These are phyloP conservation scores for Linnemannia elongata DNA, from an alignment of 192 early-diverging fungal species.

Conservation along the genomic window DNA sequence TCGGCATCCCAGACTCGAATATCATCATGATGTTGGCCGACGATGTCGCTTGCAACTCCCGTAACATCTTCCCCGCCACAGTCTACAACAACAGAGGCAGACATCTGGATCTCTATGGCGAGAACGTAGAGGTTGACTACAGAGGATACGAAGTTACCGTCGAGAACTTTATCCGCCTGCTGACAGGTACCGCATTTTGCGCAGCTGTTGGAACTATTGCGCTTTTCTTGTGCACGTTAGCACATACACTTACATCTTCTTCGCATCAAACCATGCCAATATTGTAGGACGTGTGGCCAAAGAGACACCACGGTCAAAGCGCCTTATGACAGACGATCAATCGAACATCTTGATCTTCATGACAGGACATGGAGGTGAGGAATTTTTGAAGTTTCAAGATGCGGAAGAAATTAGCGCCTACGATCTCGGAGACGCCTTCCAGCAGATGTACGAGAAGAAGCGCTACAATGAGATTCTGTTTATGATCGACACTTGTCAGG, in stretches of 20 bases:
- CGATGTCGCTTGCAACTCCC: constrained; percentile 98
- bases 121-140: constrained; percentile 99
- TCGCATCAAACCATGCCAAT: background rate
- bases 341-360: constrained; percentile 97
- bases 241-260: background rate
- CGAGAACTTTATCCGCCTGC: constrained; percentile 96
- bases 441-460: constrained; percentile 98
- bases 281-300: constrained; percentile 81
- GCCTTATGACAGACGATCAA: constrained; percentile 94
- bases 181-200: constrained; percentile 74
- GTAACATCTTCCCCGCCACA: constrained; percentile 92
- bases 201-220: background rate
- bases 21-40: constrained; percentile 99
- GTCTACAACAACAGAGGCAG: constrained; percentile 92
- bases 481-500: constrained; percentile 99
- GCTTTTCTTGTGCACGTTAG: background rate
- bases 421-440: constrained; percentile 96
- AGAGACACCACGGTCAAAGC: constrained; percentile 93
- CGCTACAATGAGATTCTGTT: constrained; percentile 99
- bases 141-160: constrained; percentile 99
- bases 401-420: constrained; percentile 96
- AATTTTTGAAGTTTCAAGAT: constrained; percentile 99
- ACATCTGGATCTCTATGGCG: constrained; percentile 91
- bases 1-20: constrained; percentile 98
- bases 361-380: constrained; percentile 99